Evolutionary conservation across 1,139 yeast genomes (phyloP).

Genomic region (Geotrichum phurueaensis): DNA sequence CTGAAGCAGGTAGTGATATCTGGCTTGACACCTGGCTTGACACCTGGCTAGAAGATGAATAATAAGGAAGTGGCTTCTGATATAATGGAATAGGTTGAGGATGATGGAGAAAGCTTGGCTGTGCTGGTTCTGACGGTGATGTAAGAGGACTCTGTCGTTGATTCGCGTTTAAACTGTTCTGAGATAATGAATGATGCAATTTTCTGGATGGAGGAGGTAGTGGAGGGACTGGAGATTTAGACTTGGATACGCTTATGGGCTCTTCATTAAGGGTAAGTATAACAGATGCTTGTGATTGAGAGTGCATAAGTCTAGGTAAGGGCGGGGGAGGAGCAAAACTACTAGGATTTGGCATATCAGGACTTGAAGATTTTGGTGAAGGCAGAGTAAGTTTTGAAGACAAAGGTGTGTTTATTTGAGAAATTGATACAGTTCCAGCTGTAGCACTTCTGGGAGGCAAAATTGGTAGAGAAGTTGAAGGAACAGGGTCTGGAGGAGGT

Average conservation of each 20-base stretch:
- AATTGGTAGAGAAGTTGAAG: constrained; percentile 7
- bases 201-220: constrained; percentile 24
- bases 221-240: constrained; percentile 12
- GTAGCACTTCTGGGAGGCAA: constrained; percentile 9
- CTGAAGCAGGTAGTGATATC: neutral
- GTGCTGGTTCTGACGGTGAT: constrained; percentile 6
- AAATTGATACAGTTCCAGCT: neutral
- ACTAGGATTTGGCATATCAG: constrained; percentile 14
- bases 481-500: constrained; percentile 13
- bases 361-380: neutral
- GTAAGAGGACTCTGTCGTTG: constrained; percentile 2
- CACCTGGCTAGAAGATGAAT: neutral
- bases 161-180: neutral
- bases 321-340: constrained; percentile 16
- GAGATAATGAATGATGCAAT: constrained; percentile 11
- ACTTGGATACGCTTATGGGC: neutral
- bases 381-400: neutral
- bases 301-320: constrained; percentile 5
- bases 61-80: neutral
- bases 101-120: neutral
- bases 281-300: neutral
- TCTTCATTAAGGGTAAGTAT: neutral
- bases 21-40: neutral
- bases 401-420: neutral
- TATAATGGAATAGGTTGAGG: neutral